Evolutionary conservation across 768 basidiomycete species (phyloP).

Genomic region (Russula emetica): DNA sequence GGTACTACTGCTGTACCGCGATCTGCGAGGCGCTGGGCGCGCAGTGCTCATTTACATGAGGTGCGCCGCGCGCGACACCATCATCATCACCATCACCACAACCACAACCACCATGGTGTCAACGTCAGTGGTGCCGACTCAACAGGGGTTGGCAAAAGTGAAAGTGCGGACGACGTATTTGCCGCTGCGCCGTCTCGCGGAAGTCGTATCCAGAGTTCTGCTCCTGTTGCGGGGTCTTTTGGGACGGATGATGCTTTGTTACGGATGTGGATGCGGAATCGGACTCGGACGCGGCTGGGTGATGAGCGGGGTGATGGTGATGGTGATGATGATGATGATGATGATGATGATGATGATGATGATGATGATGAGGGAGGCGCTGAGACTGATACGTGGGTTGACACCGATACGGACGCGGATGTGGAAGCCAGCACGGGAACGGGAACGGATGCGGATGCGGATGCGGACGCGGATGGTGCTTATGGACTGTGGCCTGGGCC

Average conservation of each 20-base stretch:
- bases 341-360: too few species aligned
- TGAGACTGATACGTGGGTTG: slow-evolving; percentile 23
- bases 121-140: background rate
- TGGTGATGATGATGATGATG: background rate
- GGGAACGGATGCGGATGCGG: background rate
- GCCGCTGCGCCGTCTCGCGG: background rate
- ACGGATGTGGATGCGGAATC: background rate
- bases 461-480: too few species aligned
- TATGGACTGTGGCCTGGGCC: too few species aligned
- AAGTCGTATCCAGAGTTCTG: background rate
- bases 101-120: background rate
- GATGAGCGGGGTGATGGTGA: background rate
- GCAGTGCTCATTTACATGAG: slow-evolving; percentile 66
- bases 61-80: slow-evolving; percentile 36
- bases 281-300: background rate
- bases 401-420: slow-evolving; percentile 25
- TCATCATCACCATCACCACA: background rate
- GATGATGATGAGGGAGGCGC: background rate
- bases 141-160: background rate
- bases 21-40: slow-evolving; percentile 56
- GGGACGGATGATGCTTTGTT: background rate
- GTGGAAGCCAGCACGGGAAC: background rate
- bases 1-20: slow-evolving; percentile 36
- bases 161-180: slow-evolving; percentile 12
- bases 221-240: background rate